phyloP scores from a whole-genome alignment of 345 rosid species.

The Limnanthes douglasii region DNA sequence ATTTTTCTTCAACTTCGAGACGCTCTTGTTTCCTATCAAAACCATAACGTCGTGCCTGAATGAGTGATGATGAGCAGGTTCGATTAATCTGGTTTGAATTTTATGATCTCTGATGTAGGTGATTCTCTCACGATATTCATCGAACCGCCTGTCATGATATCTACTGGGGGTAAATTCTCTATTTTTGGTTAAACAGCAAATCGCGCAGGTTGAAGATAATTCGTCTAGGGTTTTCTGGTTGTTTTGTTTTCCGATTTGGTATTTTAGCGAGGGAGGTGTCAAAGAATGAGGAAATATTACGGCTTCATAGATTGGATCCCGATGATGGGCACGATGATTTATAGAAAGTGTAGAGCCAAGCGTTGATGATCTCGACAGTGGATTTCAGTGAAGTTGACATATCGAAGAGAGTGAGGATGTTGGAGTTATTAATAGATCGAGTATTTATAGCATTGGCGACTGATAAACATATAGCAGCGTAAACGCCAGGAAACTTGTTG shows the following conservation, averaged over 20 bases:
- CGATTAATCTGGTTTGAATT: conserved; percentile 64
- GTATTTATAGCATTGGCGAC: conserved; percentile 49
- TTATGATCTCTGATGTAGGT: conserved; percentile 73
- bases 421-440: conserved; percentile 67
- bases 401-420: conserved; percentile 75
- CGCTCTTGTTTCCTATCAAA: conserved; percentile 52
- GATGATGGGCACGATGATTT: conserved; percentile 79
- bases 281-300: conserved; percentile 31
- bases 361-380: conserved; percentile 46
- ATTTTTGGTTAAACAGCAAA: conserved; percentile 50
- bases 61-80: conserved; percentile 90
- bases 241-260: conserved; percentile 27
- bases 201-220: conserved; percentile 16
- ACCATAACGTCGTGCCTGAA: conserved; percentile 84
- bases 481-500: conserved; percentile 78
- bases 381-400: conserved; percentile 32
- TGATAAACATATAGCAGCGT: conserved; percentile 65
- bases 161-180: conserved; percentile 42
- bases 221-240: neutral
- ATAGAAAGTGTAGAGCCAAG: conserved; percentile 61
- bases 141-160: conserved; percentile 69
- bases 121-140: conserved; percentile 87
- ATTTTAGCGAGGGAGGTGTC: conserved; percentile 39
- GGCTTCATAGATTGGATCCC: conserved; percentile 40
- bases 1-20: conserved; percentile 72